Evolutionary conservation across 495 filamentous ascomycete species (phyloP).

Genomic region (Alectoria sarmentosa): DNA sequence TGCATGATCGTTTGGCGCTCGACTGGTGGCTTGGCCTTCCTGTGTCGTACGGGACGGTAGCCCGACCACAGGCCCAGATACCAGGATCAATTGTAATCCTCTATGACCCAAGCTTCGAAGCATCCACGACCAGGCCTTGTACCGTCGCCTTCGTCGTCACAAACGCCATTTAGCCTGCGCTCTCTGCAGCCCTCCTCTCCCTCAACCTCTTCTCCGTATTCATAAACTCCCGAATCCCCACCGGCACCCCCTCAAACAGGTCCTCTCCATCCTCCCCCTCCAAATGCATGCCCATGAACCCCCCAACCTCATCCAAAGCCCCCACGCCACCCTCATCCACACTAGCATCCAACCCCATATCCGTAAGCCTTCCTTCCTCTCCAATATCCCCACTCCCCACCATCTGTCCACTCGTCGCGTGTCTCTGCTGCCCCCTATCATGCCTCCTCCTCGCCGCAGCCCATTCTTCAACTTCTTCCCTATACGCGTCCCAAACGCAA

Average conservation of each 20-base stretch:
- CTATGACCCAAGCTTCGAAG: not conserved
- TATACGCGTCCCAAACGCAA: slow-evolving; percentile 89
- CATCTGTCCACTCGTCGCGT: slow-evolving; percentile 30
- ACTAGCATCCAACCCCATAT: slow-evolving; percentile 39
- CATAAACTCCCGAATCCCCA: slow-evolving; percentile 97
- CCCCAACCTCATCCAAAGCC: slow-evolving; percentile 50
- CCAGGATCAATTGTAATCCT: not conserved
- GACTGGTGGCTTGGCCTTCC: not conserved
- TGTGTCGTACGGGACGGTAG: not conserved
- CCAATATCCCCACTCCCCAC: slow-evolving; percentile 33
- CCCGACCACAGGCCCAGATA: not conserved
- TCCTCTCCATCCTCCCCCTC: slow-evolving; percentile 41
- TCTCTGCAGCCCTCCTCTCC: slow-evolving; percentile 46
- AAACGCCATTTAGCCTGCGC: not conserved
- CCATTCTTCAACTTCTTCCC: slow-evolving; percentile 90
- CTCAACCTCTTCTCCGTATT: slow-evolving; percentile 88
- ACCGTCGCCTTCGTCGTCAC: not conserved
- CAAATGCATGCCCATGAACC: slow-evolving; percentile 30
- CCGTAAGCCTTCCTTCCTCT: slow-evolving; percentile 32
- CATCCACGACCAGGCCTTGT: not conserved
- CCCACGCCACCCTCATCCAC: slow-evolving; percentile 78
- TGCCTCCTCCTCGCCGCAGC: slow-evolving; percentile 52
- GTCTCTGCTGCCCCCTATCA: slow-evolving; percentile 26
- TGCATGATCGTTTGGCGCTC: too few relatives aligned
- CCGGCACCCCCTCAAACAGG: slow-evolving; percentile 74